Base-by-base conservation (phyloP, 2,329 filamentous ascomycete species). In the Pseudocercospora cruenta region DNA sequence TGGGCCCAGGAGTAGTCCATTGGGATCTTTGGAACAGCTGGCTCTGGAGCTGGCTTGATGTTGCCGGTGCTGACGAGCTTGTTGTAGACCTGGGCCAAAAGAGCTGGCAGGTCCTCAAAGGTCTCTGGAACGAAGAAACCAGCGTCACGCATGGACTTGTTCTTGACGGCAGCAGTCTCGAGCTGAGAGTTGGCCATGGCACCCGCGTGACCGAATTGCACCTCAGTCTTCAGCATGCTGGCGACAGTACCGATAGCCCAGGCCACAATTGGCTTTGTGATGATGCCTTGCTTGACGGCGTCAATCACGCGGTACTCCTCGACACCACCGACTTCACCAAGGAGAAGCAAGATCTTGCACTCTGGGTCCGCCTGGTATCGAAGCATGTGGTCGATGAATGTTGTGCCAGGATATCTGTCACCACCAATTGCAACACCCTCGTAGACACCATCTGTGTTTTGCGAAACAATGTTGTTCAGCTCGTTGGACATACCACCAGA, bases 401-500 rank as follows among this genome's bases (percentile, higher is more conserved):
- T 98, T 78, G 95, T 99, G 80, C 95, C 94, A 70, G 95, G 95
- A 82, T 99, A 99, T 82, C 95, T 88, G 84, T 99, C 95, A 90
- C 95, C 95, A 84, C 95, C 95, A 83, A 99, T 99, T 80, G 95
- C 95, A 78, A 99, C 91, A 89, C 95, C 95, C 87, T 99, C 95
- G 82, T 96, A 94, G 64, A 99, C 95, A 88, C 95, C 95, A 80
- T 99, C 93, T 76, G 95, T 97, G 82, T 87, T 96, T 81, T 97
- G 91, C 66, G 94, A 88, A 78, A 99, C 91, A 82, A 99, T 98
- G 89, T 99, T 99, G 91, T 99, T 99, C 78, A 99, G 85, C 87
- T 99, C 95, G 88, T 99, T 99, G 83, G 95, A 98, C 95, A 99
- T 99, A 85, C 95, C 95, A 80, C 95, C 95, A 66, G 95, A 99